Evolutionary conservation across 441 rosid species (phyloP), one percentile per base, ranked within the genome.

Genomic region (Isatis lusitanica): DNA sequence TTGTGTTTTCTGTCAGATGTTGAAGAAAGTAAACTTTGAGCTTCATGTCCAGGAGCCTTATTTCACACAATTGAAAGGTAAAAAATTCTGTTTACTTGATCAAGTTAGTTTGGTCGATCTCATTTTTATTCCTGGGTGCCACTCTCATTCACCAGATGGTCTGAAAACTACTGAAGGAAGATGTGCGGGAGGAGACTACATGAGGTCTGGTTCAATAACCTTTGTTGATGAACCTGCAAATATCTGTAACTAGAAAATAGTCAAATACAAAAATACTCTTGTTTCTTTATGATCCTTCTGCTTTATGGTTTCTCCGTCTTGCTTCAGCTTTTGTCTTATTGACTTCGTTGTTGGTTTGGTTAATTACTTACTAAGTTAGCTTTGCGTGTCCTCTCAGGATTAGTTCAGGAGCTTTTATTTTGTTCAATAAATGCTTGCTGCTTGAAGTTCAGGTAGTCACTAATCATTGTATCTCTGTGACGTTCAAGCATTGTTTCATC

Each of bases 41-140:
- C 84, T 90, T 76, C 90, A 93, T 84, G 93, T 84, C 79, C 92
- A 85, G 65, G 92, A 90, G 81, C 92, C 89, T 42, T 90, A 73
- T 74, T 90, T 93, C 63, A 83, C 90, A 33, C 85, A 82, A 8
- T 39, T 89, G 59, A 84, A 85, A 83, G 89, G 94, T 88, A 52
- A 63, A 21, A 17, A 24, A 9, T 33, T 39, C 31, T 44, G 9
- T 35, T 55, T 39, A 59, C 68, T 56, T 74, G 66, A 51, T 47
- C 36, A 4, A 18, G 40, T 52, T 13, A 5, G 7, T 68, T 21
- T 65, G 44, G 17, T 51, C 6, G 5, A 36, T 18, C 73, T 62
- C 46, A 8, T 6, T 30, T 72, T 17, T 24, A 4, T 1, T 59
- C 12, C 10, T 9, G 2, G 35, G 13, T 39, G 63, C 7, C 18